Evolutionary conservation across 805 yeast species (phyloP), one percentile per base, ranked within the genome.

Genomic region (Saccharomycopsis sp.): DNA sequence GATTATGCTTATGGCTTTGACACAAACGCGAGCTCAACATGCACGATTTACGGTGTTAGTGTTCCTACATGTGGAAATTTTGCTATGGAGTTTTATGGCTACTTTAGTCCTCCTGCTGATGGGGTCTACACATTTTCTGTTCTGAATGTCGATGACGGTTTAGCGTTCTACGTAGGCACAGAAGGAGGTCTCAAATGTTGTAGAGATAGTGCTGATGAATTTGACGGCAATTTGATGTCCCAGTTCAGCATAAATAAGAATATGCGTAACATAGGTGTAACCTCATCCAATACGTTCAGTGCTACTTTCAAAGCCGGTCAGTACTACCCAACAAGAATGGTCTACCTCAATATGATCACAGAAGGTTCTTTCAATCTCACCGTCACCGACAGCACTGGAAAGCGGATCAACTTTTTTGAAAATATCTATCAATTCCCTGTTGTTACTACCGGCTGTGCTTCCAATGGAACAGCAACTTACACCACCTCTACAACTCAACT

Each of bases 251-350:
- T 44, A 5, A 44, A 44, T 18, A 44, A 18, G 16, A 44, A 44
- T 12, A 44, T 44, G 8, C 48, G 48, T 44, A 44, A 44, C 4
- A 44, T 44, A 16, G 12, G 48, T 44, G 21, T n/a, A 16, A 44
- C 48, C 21, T 5, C 48, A n/a, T 16, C 21, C 21, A 16, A 44
- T 12, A 44, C 48, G 7, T 44, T n/a, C 21, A 44, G 20, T 4
- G 48, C 20, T 7, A 56, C 60, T 41, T 58, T 69, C 41, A 55
- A 59, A 14, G 66, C 55, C 3, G 73, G 73, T n/a, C 52, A 53
- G 29, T 67, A 64, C 56, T 71, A 70, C 56, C 74, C 74, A 18
- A 58, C 68, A 2, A 65, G 70, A 57, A 56, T 68, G 15, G 65
- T 67, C 9, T 66, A 57, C 24, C 59, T 64, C 18, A 69, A 70